phyloP scores from a whole-genome alignment of 2,329 filamentous ascomycete species.

The Pestalotiopsis sp. region DNA sequence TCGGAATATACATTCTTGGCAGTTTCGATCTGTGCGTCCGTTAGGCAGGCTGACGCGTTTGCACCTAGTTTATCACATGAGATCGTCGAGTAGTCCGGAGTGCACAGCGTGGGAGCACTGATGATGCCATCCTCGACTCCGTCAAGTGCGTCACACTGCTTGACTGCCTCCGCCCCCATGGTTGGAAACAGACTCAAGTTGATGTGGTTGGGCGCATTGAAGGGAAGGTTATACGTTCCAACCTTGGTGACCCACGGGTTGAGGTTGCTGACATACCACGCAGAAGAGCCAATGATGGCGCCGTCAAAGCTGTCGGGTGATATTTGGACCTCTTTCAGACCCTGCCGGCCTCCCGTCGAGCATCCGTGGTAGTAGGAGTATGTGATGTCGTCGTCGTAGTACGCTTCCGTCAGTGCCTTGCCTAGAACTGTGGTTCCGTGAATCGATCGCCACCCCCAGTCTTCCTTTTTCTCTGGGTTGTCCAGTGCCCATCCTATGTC shows the following conservation, averaged over 20 bases:
- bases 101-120: slow-evolving; percentile 6
- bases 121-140: slow-evolving; percentile 13
- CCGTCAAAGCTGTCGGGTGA: slow-evolving; percentile 47
- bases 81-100: background rate
- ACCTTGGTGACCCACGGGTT: slow-evolving; percentile 25
- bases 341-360: slow-evolving; percentile 55
- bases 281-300: slow-evolving; percentile 42
- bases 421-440: slow-evolving; percentile 36
- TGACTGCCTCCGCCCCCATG: slow-evolving; percentile 4
- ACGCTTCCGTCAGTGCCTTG: slow-evolving; percentile 43
- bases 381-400: slow-evolving; percentile 38
- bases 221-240: slow-evolving; percentile 2
- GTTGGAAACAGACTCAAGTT: background rate
- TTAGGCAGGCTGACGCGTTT: slow-evolving; percentile 3
- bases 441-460: slow-evolving; percentile 9
- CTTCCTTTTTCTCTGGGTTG: slow-evolving; percentile 20
- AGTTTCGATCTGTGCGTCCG: slow-evolving; percentile 41
- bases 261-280: slow-evolving; percentile 18
- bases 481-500: slow-evolving; percentile 28
- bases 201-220: background rate
- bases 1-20: slow-evolving; percentile 33
- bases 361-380: slow-evolving; percentile 55
- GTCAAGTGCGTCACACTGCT: slow-evolving; percentile 11
- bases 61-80: background rate
- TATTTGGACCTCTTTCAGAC: slow-evolving; percentile 46